These are phyloP conservation scores for Cavenderia fasciculata DNA, from an alignment of 78 protist species.

Conservation along the genomic window DNA sequence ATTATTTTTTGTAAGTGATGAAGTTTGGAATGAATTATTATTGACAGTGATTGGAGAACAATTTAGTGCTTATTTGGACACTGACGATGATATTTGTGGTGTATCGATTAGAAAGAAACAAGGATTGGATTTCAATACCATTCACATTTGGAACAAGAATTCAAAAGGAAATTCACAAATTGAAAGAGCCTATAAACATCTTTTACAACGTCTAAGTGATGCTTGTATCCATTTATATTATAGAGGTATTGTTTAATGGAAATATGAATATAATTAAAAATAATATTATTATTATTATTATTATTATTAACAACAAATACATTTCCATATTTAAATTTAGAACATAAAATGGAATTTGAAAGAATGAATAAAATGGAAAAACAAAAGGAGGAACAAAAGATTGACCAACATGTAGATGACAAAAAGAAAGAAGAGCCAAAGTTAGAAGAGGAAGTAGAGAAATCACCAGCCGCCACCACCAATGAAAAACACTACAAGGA, in stretches of 20 bases:
- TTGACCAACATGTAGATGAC: neutral
- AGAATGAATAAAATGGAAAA: neutral
- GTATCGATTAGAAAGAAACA: slow-evolving; percentile 66
- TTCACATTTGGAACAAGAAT: slow-evolving; percentile 65
- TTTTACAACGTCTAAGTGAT: slow-evolving; percentile 40
- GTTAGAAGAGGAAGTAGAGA: neutral
- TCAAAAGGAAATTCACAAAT: slow-evolving; percentile 5
- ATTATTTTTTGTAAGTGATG: slow-evolving; percentile 8
- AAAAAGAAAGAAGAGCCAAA: neutral
- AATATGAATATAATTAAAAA: neutral
- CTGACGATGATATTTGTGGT: slow-evolving; percentile 79
- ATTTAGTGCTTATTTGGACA: slow-evolving; percentile 34
- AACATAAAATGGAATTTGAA: neutral
- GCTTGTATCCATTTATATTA: slow-evolving; percentile 29
- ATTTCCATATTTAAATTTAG: neutral
- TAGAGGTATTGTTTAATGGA: slow-evolving; percentile 7
- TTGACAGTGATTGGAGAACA: slow-evolving; percentile 69
- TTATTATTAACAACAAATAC: neutral
- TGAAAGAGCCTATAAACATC: slow-evolving; percentile 36
- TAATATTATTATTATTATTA: neutral
- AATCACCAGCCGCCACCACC: too few relatives aligned
- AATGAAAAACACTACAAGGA: too few relatives aligned
- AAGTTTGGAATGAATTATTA: slow-evolving; percentile 75
- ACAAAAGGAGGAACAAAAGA: neutral
- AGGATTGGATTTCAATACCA: slow-evolving; percentile 64